Conservation (phyloP, 352 stramenopile genomes). For the Pythium aristosporum region DNA sequence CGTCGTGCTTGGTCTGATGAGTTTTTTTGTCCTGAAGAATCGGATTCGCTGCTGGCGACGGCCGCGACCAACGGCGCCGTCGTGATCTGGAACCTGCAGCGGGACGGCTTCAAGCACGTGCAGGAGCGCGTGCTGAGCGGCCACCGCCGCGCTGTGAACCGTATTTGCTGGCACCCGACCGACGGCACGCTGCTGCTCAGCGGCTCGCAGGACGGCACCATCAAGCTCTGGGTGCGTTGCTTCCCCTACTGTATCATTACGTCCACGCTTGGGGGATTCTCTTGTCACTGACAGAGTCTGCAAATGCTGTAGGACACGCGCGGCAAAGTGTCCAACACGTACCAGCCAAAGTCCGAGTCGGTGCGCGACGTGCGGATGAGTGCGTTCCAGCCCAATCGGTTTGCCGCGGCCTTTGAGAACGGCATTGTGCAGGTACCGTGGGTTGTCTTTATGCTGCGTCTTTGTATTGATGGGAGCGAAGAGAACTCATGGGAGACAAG, state of each 20-base stretch:
- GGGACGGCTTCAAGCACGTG: conserved; percentile 85
- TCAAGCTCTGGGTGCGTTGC: conserved; percentile 80
- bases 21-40: conserved; percentile 39
- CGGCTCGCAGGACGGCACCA: conserved; percentile 83
- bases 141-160: conserved; percentile 83
- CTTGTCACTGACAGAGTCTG: background rate
- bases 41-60: conserved; percentile 80
- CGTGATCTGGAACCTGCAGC: conserved; percentile 88
- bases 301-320: conserved; percentile 52
- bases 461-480: background rate
- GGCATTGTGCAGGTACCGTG: conserved; percentile 65
- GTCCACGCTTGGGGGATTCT: background rate
- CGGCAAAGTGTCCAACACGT: conserved; percentile 70
- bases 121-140: conserved; percentile 83
- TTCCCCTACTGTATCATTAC: background rate
- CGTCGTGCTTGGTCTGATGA: background rate
- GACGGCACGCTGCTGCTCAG: conserved; percentile 83
- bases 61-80: conserved; percentile 82
- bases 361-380: conserved; percentile 81
- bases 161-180: conserved; percentile 86
- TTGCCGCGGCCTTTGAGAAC: conserved; percentile 85
- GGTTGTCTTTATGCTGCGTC: background rate
- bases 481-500: background rate
- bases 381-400: conserved; percentile 71
- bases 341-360: conserved; percentile 85